These are phyloP conservation scores for Podila epigama DNA, from an alignment of 192 early-diverging fungal species.

Conservation along the genomic window DNA sequence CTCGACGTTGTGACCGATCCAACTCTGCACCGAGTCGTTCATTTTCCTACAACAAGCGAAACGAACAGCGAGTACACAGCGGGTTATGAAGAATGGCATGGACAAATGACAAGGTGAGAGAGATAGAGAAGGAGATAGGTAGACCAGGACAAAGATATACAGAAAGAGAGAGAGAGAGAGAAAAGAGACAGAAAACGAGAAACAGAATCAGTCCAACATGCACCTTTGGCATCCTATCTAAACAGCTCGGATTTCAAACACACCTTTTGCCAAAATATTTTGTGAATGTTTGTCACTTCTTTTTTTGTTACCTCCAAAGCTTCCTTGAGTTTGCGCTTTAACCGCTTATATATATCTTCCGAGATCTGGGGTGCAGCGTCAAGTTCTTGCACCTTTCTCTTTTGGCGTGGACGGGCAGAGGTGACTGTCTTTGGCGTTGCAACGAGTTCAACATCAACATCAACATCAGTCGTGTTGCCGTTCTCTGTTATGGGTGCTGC, in stretches of 20 bases:
- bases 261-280: background rate
- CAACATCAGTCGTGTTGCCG: background rate
- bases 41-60: conserved; percentile 17
- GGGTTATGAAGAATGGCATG: no score
- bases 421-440: no score
- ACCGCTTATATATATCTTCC: conserved; percentile 53
- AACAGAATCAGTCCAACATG: no score
- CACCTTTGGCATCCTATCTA: no score
- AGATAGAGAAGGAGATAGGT: no score
- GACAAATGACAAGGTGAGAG: no score
- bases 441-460: no score
- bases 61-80: background rate
- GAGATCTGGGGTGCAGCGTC: background rate
- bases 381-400: no score
- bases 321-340: conserved; percentile 55
- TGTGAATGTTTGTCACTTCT: background rate
- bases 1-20: conserved; percentile 23
- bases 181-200: background rate
- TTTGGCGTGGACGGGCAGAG: background rate
- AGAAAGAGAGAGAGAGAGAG: no score
- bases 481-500: no score
- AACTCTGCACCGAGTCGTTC: conserved; percentile 24
- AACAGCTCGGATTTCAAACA: background rate
- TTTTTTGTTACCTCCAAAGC: conserved; percentile 49
- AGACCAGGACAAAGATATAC: no score